Evolutionary conservation across 1,139 yeast species (phyloP), one percentile per base, ranked within the genome.

Genomic region (Scheffersomyces segobiensis): DNA sequence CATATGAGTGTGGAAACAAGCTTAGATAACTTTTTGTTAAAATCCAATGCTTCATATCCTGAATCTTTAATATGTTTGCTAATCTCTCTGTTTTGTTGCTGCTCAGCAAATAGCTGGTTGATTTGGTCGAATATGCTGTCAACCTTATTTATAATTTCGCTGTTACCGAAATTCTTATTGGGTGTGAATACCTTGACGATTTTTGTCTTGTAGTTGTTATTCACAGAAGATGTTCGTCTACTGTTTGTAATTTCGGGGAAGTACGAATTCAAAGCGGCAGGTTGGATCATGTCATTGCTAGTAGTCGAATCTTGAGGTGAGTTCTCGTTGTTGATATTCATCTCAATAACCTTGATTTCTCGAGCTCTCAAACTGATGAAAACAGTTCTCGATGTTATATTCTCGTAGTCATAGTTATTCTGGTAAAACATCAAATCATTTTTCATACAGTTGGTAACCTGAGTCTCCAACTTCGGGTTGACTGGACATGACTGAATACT

Each of bases 291-390:
- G 7, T 21, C 26, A 6, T 18, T 48, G 26, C 26, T 48, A 6
- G 8, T 46, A 3, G 50, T 22, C 4, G 56, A 50, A 17, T 50
- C 52, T 5, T 52, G 49, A 0, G 55, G 21, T 22, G 55, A 17
- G 46, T 19, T 42, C 12, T 52, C 54, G 47, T 61, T 60, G 46
- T 63, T 64, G 6, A 62, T 60, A 42, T 62, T 73, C 78, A 85
- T 76, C 55, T 81, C 81, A 24, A 86, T 77, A 52, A 82, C 76
- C 64, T 84, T 84, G 54, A 86, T 82, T 62, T 86, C 90, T 39
- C 89, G 71, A 0, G 87, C 86, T 50, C 89, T 69, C 53, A 86
- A 71, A 57, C 87, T 83, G 3, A 86, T 69, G 56, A 79, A 76
- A 2, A 81, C 67, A 0, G 83, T 78, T 49, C 78, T 65, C 8